Base-by-base conservation (phyloP, 2,329 filamentous ascomycete genomes). In the Paraconiothyrium sp. region DNA sequence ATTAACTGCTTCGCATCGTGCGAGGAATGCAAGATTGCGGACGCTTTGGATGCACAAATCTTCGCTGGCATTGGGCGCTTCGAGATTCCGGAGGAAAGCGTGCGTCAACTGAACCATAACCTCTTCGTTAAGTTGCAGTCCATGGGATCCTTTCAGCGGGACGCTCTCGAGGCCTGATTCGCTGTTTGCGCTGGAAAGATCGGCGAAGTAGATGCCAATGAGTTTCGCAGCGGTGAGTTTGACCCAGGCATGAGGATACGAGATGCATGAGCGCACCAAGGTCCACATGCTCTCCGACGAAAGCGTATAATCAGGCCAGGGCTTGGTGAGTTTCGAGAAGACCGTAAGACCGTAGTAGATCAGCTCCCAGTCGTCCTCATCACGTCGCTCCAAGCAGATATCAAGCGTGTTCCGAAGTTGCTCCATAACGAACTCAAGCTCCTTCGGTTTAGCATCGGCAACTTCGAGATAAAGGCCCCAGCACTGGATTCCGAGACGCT, bases 391-490 rank as follows among this genome's bases (percentile, higher is more conserved):
- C 5, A 82, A 71, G 30, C 87, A 84, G 10, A 85, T 80, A 8
- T 83, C 76, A 7, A 85, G 74, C 9, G 87, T 82, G 59, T 82
- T 86, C 67, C 79, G 83, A 14, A 89, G 81, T 57, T 72, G 79
- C 57, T 71, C 78, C 54, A 79, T 72, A 3, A 94, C 83, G 39
- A 88, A 85, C 11, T 84, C 83, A 11, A 92, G 81, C 71, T 97
- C 91, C 70, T 90, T 90, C 61, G 86, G 88, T 9, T 83, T 74
- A 3, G 85, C 82, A 41, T 88, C 87, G 37, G 86, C 85, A 3
- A 86, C 86, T 62, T 95, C 91, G 60, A 97, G 91, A 77, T 94
- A 97, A 54, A 95, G 88, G 1, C 89, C 86, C 81, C 94, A 97
- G 34, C 91, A 88, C 74, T 95, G 91, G 57, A 97, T 83, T 1